phyloP scores from a whole-genome alignment of 805 yeast species.

The Teunomyces pallodes region DNA sequence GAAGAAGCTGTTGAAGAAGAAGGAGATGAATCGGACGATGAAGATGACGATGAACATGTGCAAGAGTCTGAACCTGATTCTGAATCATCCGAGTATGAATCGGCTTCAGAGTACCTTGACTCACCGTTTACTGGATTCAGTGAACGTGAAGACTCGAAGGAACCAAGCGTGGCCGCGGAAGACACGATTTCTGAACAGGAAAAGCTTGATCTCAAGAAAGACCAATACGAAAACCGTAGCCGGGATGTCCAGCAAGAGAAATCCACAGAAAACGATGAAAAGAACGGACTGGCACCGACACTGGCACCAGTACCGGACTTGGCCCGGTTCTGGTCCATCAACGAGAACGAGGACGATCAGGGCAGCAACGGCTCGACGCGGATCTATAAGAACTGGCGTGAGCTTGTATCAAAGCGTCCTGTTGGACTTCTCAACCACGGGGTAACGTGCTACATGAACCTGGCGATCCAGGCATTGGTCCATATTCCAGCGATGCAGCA shows the following conservation, averaged over 20 bases:
- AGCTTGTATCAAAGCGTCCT: slow-evolving; percentile 51
- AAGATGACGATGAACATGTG: slow-evolving; percentile 10
- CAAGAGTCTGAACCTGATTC: slow-evolving; percentile 6
- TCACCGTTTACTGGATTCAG: slow-evolving; percentile 8
- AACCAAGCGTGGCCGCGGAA: slow-evolving; percentile 5
- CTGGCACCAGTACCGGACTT: slow-evolving; percentile 1
- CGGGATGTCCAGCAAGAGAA: slow-evolving; percentile 7
- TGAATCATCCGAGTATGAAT: slow-evolving; percentile 26
- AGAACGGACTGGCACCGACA: background rate
- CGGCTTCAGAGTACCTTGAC: slow-evolving; percentile 30
- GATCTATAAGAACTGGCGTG: slow-evolving; percentile 73
- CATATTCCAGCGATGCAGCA: slow-evolving; percentile 91
- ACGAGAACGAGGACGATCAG: slow-evolving; percentile 55
- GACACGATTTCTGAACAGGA: slow-evolving; percentile 5
- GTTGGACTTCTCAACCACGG: slow-evolving; percentile 85
- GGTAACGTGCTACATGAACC: slow-evolving; percentile 94
- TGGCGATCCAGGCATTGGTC: slow-evolving; percentile 86
- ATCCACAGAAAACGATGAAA: slow-evolving; percentile 5
- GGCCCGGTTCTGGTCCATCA: slow-evolving; percentile 49
- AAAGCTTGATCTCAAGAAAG: slow-evolving; percentile 16
- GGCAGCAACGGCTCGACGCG: slow-evolving; percentile 62
- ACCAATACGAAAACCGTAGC: slow-evolving; percentile 1
- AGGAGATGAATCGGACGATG: background rate
- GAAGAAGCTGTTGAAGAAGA: slow-evolving; percentile 16
- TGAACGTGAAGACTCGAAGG: slow-evolving; percentile 6